phyloP scores from a whole-genome alignment of 78 protist species.

The Acrasis kona region DNA sequence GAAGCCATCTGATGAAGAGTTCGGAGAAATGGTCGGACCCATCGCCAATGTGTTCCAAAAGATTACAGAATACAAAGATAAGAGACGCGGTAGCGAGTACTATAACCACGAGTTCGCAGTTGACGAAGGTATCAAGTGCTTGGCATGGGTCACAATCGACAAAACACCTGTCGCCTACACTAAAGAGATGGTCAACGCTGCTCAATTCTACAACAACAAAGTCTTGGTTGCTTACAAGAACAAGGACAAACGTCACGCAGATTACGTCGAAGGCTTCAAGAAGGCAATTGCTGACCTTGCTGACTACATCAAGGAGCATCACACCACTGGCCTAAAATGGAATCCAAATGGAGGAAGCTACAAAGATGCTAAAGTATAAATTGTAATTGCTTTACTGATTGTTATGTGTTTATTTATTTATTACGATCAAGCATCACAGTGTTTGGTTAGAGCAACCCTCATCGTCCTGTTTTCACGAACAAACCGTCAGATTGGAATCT shows the following conservation, averaged over 20 bases:
- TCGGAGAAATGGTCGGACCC: background rate
- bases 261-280: conserved; percentile 11
- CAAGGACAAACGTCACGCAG: conserved; percentile 21
- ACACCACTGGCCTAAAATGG: conserved; percentile 43
- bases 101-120: conserved; percentile 16
- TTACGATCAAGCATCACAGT: too few species aligned
- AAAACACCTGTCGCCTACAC: conserved; percentile 24
- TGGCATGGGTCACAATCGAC: conserved; percentile 38
- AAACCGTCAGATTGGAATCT: too few species aligned
- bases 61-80: background rate
- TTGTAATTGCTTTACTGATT: background rate
- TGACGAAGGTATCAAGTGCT: conserved; percentile 26
- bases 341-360: conserved; percentile 10
- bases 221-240: conserved; percentile 17
- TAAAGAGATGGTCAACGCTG: conserved; percentile 1
- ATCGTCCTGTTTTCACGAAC: too few species aligned
- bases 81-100: background rate
- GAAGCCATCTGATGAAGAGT: background rate
- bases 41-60: background rate
- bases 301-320: conserved; percentile 32
- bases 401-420: too few species aligned
- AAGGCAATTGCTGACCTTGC: conserved; percentile 12
- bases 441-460: too few species aligned
- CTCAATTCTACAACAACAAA: conserved; percentile 39
- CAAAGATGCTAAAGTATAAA: background rate